Conservation (phyloP, 345 rosid species). For the Gossypium ekmanianum region DNA sequence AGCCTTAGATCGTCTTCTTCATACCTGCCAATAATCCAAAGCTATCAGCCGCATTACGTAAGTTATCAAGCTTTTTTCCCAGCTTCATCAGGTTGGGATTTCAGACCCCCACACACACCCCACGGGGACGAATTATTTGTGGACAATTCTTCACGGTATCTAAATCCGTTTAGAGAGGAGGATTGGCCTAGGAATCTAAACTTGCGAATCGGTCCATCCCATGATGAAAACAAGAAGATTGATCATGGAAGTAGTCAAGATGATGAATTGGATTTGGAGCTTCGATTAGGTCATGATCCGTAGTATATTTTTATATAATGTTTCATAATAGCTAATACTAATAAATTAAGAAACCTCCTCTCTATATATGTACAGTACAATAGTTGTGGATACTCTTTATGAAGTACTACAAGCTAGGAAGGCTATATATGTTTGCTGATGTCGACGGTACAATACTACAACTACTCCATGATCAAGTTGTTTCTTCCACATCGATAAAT, state of each 20-base stretch:
- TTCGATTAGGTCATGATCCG: slow-evolving; percentile 70
- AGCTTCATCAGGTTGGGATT: slow-evolving; percentile 25
- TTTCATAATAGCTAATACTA: neutral
- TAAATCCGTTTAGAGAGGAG: slow-evolving; percentile 27
- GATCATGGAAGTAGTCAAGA: slow-evolving; percentile 28
- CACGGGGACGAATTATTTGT: slow-evolving; percentile 27
- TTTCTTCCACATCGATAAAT: neutral
- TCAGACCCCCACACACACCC: slow-evolving; percentile 22
- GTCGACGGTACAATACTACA: neutral
- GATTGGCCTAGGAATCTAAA: slow-evolving; percentile 44
- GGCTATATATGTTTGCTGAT: slow-evolving; percentile 14
- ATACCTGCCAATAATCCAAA: slow-evolving; percentile 27
- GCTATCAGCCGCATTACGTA: slow-evolving; percentile 23
- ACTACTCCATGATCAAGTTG: neutral
- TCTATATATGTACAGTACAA: neutral
- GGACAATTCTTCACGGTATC: slow-evolving; percentile 19
- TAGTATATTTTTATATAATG: neutral
- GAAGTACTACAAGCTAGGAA: neutral
- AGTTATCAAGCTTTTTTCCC: slow-evolving; percentile 37
- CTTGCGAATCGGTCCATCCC: slow-evolving; percentile 48
- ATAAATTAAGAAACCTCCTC: neutral
- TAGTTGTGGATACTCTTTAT: slow-evolving; percentile 15
- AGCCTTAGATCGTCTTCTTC: slow-evolving; percentile 21
- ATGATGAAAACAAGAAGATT: slow-evolving; percentile 25
- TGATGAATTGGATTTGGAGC: slow-evolving; percentile 84